Percentiles rank a stretch among this genome's conserved stretches.
These are phyloP conservation scores for Arthrocladium fulminans DNA, from an alignment of 2,329 filamentous ascomycete genomes.

Conservation along the genomic window DNA sequence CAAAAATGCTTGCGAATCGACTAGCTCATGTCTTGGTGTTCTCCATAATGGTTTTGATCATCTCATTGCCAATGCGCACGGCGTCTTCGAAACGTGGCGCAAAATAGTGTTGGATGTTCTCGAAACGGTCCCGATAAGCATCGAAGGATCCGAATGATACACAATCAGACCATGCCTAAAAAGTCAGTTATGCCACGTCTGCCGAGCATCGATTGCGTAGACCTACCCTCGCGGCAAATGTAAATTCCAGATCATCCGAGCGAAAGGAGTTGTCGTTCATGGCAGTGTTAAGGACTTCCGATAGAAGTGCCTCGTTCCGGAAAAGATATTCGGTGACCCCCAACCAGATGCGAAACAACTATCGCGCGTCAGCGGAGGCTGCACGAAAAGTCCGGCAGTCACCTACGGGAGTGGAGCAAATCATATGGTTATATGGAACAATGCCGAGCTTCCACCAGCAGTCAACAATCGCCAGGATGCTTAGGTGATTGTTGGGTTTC, in stretches of 20 bases:
- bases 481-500: constrained; percentile 87
- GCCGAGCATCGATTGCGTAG: not conserved
- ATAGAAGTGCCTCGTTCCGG: constrained; percentile 67
- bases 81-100: constrained; percentile 82
- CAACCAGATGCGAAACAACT: constrained; percentile 88
- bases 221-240: constrained; percentile 73
- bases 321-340: constrained; percentile 97
- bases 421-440: constrained; percentile 98
- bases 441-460: constrained; percentile 94
- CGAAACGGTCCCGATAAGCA: constrained; percentile 83
- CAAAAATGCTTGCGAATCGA: not conserved
- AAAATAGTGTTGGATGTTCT: constrained; percentile 85
- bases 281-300: constrained; percentile 76
- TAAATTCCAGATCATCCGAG: constrained; percentile 94
- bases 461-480: constrained; percentile 91
- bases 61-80: constrained; percentile 79
- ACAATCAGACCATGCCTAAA: constrained; percentile 81
- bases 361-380: constrained; percentile 11
- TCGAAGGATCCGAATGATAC: constrained; percentile 88
- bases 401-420: constrained; percentile 81
- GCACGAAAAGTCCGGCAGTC: constrained; percentile 1
- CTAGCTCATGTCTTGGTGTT: constrained; percentile 45
- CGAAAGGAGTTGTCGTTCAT: constrained; percentile 85
- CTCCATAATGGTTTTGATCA: constrained; percentile 92
- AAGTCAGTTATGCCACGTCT: constrained; percentile 6